Evolutionary conservation across 2,329 filamentous ascomycete species (phyloP), one percentile per base, ranked within the genome.

Genomic region (Ceratocystiopsis minuta): DNA sequence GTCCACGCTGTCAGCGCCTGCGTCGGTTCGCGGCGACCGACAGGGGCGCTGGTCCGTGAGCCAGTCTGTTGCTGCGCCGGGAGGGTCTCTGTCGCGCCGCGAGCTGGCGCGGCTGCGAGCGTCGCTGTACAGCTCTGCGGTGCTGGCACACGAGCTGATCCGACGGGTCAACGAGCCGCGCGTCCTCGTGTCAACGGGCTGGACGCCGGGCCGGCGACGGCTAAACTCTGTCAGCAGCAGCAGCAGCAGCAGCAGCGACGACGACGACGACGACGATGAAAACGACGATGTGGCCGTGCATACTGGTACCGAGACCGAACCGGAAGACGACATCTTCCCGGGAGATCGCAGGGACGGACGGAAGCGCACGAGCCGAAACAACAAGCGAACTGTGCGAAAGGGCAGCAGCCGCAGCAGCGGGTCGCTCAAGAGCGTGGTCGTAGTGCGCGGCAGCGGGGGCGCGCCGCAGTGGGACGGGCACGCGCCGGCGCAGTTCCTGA

Each of bases 81-180:
- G 35, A 7, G 40, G 37, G 12, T 32, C 43, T 9, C 33, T 47
- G 20, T 47, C 43, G 10, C 75, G 70, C 51, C 72, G 73, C n/a
- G 88, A 95, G 51, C 70, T 93, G 41, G 80, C 81, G 15, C 77
- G 85, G n/a, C 68, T 87, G 3, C 72, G 76, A 44, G 73, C 84
- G 1, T 66, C 92, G 10, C 72, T 94, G 35, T 65, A 93, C 17
- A 81, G 78, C 48, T 84, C 85, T 0, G 87, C 86, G n/a, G 78
- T 95, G 53, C 93, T 92, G 60, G 87, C 88, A 0, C 77, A 77
- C 52, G 83, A 90, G 53, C 82, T 95, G 42, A 67, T 68, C 24
- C 70, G 76, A 4, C 72, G 79, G 38, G 76, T 80, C 4, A 60
- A 77, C 37, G 64, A 66, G 33, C 54, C 57, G 11, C 59, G 58